phyloP scores from a whole-genome alignment of 768 basidiomycete species.

The Rossbeevera mucosa region DNA sequence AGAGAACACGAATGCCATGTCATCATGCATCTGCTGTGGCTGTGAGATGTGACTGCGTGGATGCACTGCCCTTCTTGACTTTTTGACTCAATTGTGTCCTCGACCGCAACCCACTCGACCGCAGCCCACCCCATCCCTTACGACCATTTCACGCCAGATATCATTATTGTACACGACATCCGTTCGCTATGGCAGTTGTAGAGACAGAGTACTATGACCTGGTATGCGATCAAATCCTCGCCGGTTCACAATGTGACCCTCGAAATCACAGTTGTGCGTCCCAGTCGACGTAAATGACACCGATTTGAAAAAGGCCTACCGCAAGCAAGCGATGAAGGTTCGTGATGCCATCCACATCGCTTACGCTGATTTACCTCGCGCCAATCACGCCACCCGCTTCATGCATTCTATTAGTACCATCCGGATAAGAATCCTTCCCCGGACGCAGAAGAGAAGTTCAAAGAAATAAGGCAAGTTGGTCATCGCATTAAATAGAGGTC shows the following conservation, averaged over 20 bases:
- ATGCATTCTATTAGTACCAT: slow-evolving; percentile 61
- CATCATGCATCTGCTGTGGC: slow-evolving; percentile 26
- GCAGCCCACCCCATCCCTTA: not conserved
- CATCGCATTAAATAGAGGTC: slow-evolving; percentile 9
- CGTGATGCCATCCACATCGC: slow-evolving; percentile 16
- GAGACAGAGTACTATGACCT: slow-evolving; percentile 89
- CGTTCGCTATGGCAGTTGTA: slow-evolving; percentile 68
- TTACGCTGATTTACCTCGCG: not conserved
- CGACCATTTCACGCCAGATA: slow-evolving; percentile 6
- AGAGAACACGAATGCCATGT: slow-evolving; percentile 8
- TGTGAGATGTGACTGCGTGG: slow-evolving; percentile 17
- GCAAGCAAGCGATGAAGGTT: slow-evolving; percentile 92
- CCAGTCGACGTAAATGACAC: slow-evolving; percentile 69
- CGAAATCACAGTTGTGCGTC: slow-evolving; percentile 56
- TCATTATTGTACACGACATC: not conserved
- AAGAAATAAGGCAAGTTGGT: slow-evolving; percentile 76
- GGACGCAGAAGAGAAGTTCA: slow-evolving; percentile 96
- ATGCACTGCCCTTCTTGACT: not conserved
- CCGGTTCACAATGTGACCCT: slow-evolving; percentile 3
- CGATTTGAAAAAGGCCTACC: slow-evolving; percentile 89
- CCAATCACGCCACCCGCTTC: not conserved
- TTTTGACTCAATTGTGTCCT: no score
- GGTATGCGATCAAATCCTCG: slow-evolving; percentile 38
- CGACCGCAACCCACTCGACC: not conserved
- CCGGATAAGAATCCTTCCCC: slow-evolving; percentile 91